A percentile compares a stretch with the other conserved stretches of the same genome.
Evolutionary conservation across 495 filamentous ascomycete genomes (phyloP).

Genomic region (Polyplosphaeria fusca): DNA sequence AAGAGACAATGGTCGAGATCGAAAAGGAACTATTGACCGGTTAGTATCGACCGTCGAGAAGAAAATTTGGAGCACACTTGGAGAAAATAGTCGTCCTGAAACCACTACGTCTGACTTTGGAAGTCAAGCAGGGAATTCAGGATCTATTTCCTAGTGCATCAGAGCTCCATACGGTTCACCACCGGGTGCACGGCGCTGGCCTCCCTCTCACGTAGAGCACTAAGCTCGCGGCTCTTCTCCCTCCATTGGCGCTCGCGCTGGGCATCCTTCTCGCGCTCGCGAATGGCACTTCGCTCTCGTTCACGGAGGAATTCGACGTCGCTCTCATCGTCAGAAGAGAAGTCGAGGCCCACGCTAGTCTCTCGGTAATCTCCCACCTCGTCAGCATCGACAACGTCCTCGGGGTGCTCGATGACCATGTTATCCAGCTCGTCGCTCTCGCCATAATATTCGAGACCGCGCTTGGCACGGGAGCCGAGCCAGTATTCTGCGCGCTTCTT

Average conservation of each 20-base stretch:
- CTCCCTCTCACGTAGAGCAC: slow-evolving; percentile 18
- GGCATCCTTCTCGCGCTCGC: not conserved
- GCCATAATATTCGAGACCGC: slow-evolving; percentile 8
- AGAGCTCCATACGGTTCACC: slow-evolving; percentile 36
- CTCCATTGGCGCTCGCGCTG: not conserved
- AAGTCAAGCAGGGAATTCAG: too few species aligned
- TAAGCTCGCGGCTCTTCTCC: not conserved
- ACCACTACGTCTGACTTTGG: too few species aligned
- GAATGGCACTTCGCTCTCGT: slow-evolving; percentile 2
- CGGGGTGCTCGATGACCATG: slow-evolving; percentile 34
- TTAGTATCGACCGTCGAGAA: too few species aligned
- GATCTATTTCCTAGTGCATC: too few species aligned
- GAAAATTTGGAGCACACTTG: too few species aligned
- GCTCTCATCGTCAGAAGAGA: slow-evolving; percentile 25
- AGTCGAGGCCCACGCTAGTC: slow-evolving; percentile 10
- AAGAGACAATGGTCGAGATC: not conserved
- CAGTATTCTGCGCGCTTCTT: slow-evolving; percentile 79
- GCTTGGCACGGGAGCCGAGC: slow-evolving; percentile 62
- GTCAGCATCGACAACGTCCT: slow-evolving; percentile 32
- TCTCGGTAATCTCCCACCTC: slow-evolving; percentile 13
- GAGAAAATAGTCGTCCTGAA: too few species aligned
- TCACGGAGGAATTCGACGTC: slow-evolving; percentile 32
- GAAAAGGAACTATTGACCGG: too few species aligned
- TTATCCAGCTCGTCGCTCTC: slow-evolving; percentile 26
- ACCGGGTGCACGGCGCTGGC: slow-evolving; percentile 24